These are phyloP conservation scores for Suhomyces sp. DNA, from an alignment of 805 yeast species.

Conservation along the genomic window DNA sequence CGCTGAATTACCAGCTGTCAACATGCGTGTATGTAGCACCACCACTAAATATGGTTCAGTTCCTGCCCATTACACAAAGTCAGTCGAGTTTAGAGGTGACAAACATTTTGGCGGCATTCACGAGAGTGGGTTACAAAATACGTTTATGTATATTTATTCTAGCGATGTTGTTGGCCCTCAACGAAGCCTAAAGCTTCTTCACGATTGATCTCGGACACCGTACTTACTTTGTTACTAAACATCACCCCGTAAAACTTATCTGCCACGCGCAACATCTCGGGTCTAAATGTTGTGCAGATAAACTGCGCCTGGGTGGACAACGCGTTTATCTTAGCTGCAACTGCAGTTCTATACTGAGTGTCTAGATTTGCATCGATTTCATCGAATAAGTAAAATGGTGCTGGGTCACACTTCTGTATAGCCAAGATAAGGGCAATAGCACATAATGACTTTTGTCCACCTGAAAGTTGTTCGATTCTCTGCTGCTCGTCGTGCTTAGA, in stretches of 20 bases:
- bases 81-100: background rate
- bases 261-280: conserved; percentile 86
- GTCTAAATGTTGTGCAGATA: conserved; percentile 93
- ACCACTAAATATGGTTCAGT: background rate
- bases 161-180: conserved; percentile 54
- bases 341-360: conserved; percentile 84
- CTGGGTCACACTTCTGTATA: conserved; percentile 92
- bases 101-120: background rate
- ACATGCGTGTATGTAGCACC: background rate
- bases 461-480: conserved; percentile 86
- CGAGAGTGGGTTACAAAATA: background rate
- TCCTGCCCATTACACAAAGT: background rate
- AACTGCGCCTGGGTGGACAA: conserved; percentile 77
- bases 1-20: background rate
- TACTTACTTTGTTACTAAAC: conserved; percentile 77
- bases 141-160: background rate
- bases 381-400: conserved; percentile 93
- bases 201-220: conserved; percentile 65
- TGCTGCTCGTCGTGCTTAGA: conserved; percentile 82
- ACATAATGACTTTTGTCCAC: conserved; percentile 96
- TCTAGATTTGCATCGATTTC: conserved; percentile 96
- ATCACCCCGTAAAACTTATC: conserved; percentile 85
- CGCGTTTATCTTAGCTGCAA: conserved; percentile 69
- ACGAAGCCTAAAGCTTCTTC: conserved; percentile 81
- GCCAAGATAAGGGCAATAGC: conserved; percentile 93